Base-by-base conservation (phyloP, 1,284 basidiomycete species). In the Coniophora puteana region DNA sequence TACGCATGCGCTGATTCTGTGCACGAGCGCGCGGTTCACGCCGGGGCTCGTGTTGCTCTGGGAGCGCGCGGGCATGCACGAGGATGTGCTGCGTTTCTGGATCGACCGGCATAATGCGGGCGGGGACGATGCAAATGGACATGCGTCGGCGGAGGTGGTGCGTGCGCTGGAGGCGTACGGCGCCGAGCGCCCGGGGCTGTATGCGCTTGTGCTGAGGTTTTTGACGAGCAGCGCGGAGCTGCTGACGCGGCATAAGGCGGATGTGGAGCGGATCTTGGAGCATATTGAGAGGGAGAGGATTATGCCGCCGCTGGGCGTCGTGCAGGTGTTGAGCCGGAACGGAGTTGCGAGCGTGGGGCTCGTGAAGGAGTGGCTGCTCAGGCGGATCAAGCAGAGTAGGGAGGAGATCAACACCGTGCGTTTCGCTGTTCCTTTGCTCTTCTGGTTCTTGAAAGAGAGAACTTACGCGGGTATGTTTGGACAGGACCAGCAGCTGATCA, bases 21-120 rank as follows among this genome's bases (percentile, higher is more conserved):
- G 94, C 65, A 89, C 93, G 5, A 89, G 83, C 31, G 75, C 78
- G 25, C 72, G 69, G 3, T 97, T 93, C 58, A 92, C 84, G 0
- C 76, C 80, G 0, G 95, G 95, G 0, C 72, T 96, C 8, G 85
- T 98, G 1, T 67, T 89, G 8, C 69, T 99, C 1, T 98, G 93
- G 87, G 95, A 98, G 65, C 81, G 80, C 40, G 73, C 93, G 69
- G 93, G 88, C 3, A 94, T 98, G 93, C 91, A 92, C 61, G 96
- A 98, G 54, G 94, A 97, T 49, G 83, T 98, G 27, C 57, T 99
- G 21, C 78, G 93, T 16, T 93, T 90, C 67, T 93, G 87, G 83
- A 95, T 95, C 76, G 86, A 83, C 41, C 71, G 71, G 47, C 72
- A 81, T 51, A 71, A 68, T 22, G 67, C 67, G 11, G 70, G 66